Conservation (phyloP, 371 early-diverging fungal species). For the Mucor velutinosus region DNA sequence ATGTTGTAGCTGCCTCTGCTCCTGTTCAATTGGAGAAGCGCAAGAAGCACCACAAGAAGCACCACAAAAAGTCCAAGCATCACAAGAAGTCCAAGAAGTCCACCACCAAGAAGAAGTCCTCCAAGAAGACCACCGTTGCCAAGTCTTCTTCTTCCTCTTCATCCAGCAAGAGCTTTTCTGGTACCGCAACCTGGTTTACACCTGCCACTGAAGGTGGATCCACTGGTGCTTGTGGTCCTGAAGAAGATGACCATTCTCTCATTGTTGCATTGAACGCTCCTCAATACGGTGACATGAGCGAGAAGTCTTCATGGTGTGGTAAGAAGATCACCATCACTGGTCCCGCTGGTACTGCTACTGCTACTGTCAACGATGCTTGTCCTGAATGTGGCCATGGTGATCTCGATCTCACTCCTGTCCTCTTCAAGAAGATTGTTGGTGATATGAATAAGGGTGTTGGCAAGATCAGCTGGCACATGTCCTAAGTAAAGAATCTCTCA, state of each 20-base stretch:
- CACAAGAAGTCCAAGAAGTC: not conserved
- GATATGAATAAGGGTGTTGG: constrained; percentile 27
- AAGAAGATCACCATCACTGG: constrained; percentile 30
- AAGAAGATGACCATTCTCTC: constrained; percentile 15
- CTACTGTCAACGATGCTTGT: constrained; percentile 31
- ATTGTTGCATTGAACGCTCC: constrained; percentile 32
- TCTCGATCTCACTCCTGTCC: constrained; percentile 60
- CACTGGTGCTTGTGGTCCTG: constrained; percentile 32
- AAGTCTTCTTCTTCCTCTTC: not conserved
- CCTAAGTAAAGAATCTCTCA: constrained; percentile 8
- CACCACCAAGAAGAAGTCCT: not conserved
- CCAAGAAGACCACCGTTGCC: not conserved
- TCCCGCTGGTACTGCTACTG: constrained; percentile 20
- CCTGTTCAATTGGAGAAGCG: constrained; percentile 6
- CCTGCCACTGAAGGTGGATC: constrained; percentile 32
- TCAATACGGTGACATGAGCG: constrained; percentile 31
- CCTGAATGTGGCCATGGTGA: constrained; percentile 25
- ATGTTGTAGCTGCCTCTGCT: not conserved
- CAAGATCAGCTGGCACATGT: constrained; percentile 21
- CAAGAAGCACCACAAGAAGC: constrained; percentile 12
- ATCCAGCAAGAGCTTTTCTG: constrained; percentile 10
- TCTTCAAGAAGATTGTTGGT: constrained; percentile 47
- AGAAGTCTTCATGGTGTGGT: constrained; percentile 32
- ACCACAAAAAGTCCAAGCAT: not conserved
- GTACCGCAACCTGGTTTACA: constrained; percentile 32